phyloP scores from a whole-genome alignment of 148 eudicot genomes.

The Beta vulgaris region DNA sequence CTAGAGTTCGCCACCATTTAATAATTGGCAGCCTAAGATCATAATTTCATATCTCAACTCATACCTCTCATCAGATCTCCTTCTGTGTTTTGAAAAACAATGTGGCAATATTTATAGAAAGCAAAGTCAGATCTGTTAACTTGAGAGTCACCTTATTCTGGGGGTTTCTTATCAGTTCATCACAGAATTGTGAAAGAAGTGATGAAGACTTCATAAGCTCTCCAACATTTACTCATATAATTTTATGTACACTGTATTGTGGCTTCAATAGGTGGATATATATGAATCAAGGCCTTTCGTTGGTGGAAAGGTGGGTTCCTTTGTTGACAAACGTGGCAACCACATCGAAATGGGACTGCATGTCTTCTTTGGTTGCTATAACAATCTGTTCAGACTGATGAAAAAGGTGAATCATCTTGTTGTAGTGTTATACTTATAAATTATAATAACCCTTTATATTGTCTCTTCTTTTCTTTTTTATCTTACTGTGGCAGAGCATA shows the following conservation, averaged over 20 bases:
- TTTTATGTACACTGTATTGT: background rate
- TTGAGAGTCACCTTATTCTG: background rate
- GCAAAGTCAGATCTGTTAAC: background rate
- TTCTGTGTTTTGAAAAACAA: background rate
- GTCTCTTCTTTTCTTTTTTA: background rate
- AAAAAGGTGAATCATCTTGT: conserved; percentile 65
- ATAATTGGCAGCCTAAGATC: background rate
- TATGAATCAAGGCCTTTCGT: conserved; percentile 94
- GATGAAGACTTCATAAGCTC: background rate
- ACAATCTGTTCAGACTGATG: conserved; percentile 88
- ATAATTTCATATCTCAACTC: background rate
- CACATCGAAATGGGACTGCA: conserved; percentile 99
- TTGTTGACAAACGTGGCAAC: conserved; percentile 86
- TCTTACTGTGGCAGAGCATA: background rate
- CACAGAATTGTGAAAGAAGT: background rate
- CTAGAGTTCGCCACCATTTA: background rate
- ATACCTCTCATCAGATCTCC: background rate
- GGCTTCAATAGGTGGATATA: conserved; percentile 74
- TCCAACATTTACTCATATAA: background rate
- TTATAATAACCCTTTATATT: background rate
- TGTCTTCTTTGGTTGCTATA: conserved; percentile 98
- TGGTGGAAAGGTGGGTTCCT: conserved; percentile 98
- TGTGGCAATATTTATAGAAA: background rate
- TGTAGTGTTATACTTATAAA: background rate
- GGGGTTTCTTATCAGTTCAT: background rate